These are phyloP conservation scores for Macrophomina phaseolina DNA, from an alignment of 2,329 filamentous ascomycete species.

Conservation along the genomic window DNA sequence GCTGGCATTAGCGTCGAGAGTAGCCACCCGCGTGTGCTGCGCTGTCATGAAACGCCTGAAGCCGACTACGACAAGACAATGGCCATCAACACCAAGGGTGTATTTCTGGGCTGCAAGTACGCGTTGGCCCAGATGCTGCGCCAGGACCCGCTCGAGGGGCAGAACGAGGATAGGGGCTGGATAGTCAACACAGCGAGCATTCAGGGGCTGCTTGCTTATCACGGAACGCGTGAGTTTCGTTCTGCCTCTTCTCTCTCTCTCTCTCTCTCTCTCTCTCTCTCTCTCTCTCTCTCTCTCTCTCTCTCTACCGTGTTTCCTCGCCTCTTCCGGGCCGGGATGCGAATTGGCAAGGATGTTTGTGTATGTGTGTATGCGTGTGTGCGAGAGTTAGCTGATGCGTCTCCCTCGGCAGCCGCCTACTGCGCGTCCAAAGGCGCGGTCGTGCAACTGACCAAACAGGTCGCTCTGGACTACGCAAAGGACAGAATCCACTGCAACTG, in stretches of 20 bases:
- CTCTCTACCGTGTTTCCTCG: background rate
- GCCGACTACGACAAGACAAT: conserved; percentile 44
- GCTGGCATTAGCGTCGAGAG: conserved; percentile 44
- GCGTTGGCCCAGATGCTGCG: conserved; percentile 44
- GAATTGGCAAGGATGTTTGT: background rate
- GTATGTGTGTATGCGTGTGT: too few relatives aligned
- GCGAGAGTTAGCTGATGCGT: background rate
- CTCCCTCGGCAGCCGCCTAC: conserved; percentile 43
- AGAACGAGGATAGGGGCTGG: conserved; percentile 42
- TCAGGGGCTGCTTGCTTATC: conserved; percentile 41
- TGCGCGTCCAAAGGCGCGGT: conserved; percentile 56
- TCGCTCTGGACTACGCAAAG: conserved; percentile 52
- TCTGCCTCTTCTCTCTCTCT: background rate
- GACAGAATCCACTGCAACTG: conserved; percentile 51
- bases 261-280: too few relatives aligned
- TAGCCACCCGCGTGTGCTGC: conserved; percentile 31
- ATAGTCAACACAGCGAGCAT: conserved; percentile 48
- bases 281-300: too few relatives aligned
- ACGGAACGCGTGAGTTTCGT: conserved; percentile 35
- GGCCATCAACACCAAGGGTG: conserved; percentile 44
- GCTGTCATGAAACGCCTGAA: conserved; percentile 40
- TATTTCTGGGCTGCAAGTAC: conserved; percentile 49
- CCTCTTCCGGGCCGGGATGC: background rate
- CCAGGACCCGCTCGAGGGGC: conserved; percentile 38
- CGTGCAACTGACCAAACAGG: conserved; percentile 52